phyloP scores from a whole-genome alignment of 2,329 filamentous ascomycete genomes.

The Colletotrichum sp. region DNA sequence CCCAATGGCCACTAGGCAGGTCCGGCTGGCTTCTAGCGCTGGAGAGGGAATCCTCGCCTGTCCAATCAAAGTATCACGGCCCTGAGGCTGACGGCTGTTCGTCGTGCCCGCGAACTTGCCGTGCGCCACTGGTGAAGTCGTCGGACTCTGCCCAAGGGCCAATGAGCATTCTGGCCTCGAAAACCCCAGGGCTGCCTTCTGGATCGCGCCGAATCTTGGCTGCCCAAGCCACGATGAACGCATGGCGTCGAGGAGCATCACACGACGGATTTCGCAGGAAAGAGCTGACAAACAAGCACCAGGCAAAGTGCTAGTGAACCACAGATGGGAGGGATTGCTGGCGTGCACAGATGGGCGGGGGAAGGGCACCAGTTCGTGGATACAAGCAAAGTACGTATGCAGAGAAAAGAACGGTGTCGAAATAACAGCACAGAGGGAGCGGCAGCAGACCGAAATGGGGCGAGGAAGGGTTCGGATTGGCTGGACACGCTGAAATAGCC shows the following conservation, averaged over 20 bases:
- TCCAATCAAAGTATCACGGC: conserved; percentile 3
- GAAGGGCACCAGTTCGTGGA: not conserved
- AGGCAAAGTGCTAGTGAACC: not conserved
- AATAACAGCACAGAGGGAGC: not conserved
- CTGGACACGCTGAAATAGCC: not conserved
- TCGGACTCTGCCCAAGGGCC: not conserved
- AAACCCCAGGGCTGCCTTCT: not conserved
- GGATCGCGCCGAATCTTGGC: not conserved
- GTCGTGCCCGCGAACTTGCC: not conserved
- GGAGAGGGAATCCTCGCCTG: not conserved
- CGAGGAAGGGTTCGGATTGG: not conserved
- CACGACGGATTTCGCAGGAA: not conserved
- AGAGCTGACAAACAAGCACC: not conserved
- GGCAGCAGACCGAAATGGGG: not conserved
- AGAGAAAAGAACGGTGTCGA: not conserved
- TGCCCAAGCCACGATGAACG: not conserved
- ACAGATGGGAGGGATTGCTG: not conserved
- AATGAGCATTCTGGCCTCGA: not conserved
- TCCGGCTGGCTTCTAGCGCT: conserved; percentile 7
- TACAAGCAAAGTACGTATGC: not conserved
- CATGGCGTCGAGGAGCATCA: not conserved
- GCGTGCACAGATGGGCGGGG: not conserved
- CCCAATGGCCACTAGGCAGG: not conserved
- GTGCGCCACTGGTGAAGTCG: not conserved
- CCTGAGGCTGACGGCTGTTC: not conserved